Percentiles rank a stretch among this genome's conserved stretches.
phyloP scores from a whole-genome alignment of 2,329 filamentous ascomycete species.

The Colletotrichum magnum region DNA sequence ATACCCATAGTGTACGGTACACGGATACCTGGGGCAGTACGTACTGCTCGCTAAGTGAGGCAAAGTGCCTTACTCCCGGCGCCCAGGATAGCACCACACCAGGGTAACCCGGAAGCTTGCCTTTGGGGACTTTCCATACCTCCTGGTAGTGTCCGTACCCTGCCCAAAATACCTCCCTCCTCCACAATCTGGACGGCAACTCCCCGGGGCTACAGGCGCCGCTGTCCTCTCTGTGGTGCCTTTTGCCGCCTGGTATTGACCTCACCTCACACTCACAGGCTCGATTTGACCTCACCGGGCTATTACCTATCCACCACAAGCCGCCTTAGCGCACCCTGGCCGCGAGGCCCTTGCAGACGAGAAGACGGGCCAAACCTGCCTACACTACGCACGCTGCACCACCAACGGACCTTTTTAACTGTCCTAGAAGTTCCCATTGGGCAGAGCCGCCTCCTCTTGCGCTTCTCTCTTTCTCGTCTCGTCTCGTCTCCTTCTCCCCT shows the following conservation, averaged over 20 bases:
- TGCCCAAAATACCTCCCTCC: neutral
- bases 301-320: slow-evolving; percentile 3
- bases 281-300: neutral
- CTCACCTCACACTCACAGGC: too few species aligned
- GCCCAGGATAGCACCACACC: slow-evolving; percentile 9
- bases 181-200: neutral
- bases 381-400: neutral
- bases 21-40: slow-evolving; percentile 11
- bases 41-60: slow-evolving; percentile 10
- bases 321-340: slow-evolving; percentile 24
- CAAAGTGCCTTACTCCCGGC: slow-evolving; percentile 5
- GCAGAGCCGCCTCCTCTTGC: neutral
- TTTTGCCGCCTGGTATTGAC: neutral
- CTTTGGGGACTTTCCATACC: too few species aligned
- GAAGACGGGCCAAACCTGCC: slow-evolving; percentile 27
- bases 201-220: slow-evolving; percentile 2
- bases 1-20: too few species aligned
- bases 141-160: too few species aligned
- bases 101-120: neutral
- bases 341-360: slow-evolving; percentile 37
- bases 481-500: neutral
- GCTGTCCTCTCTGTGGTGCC: slow-evolving; percentile 2
- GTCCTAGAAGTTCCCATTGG: slow-evolving; percentile 3
- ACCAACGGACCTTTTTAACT: slow-evolving; percentile 9
- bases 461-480: neutral